Percentiles rank a stretch among this genome's conserved stretches.
Conservation (phyloP, 768 basidiomycete genomes). For the Mycena albidolilacea region DNA sequence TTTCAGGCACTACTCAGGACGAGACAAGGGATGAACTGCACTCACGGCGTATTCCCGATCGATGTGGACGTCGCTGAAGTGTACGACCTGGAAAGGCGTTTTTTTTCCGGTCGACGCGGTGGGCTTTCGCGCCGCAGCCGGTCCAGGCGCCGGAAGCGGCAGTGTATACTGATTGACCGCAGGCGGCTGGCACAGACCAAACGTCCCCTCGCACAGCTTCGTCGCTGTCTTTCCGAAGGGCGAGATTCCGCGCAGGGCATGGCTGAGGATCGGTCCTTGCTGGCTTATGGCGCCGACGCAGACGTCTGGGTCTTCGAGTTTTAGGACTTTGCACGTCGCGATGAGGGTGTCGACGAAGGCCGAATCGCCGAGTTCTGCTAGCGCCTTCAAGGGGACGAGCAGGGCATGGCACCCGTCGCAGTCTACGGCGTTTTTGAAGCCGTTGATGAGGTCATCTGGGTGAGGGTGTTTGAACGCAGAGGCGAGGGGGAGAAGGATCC, state of each 20-base stretch:
- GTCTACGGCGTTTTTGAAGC: slow-evolving; percentile 60
- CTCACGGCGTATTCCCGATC: slow-evolving; percentile 69
- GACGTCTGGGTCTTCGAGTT: slow-evolving; percentile 72
- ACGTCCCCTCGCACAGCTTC: slow-evolving; percentile 68
- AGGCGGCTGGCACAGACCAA: slow-evolving; percentile 69
- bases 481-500: slow-evolving; percentile 11
- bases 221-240: slow-evolving; percentile 63
- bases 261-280: slow-evolving; percentile 72
- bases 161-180: slow-evolving; percentile 60
- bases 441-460: slow-evolving; percentile 52
- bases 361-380: slow-evolving; percentile 65
- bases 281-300: slow-evolving; percentile 66
- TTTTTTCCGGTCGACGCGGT: slow-evolving; percentile 55
- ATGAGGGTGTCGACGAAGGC: slow-evolving; percentile 60
- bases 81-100: slow-evolving; percentile 67
- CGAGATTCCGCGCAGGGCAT: slow-evolving; percentile 66
- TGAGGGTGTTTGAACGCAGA: background rate
- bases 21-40: background rate
- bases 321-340: slow-evolving; percentile 57
- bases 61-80: slow-evolving; percentile 77
- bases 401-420: slow-evolving; percentile 69
- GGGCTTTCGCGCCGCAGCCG: slow-evolving; percentile 49
- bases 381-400: slow-evolving; percentile 59
- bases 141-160: slow-evolving; percentile 60
- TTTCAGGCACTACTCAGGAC: background rate